Conservation (phyloP, 1,139 yeast species). For the Geotrichum klebahnii region DNA sequence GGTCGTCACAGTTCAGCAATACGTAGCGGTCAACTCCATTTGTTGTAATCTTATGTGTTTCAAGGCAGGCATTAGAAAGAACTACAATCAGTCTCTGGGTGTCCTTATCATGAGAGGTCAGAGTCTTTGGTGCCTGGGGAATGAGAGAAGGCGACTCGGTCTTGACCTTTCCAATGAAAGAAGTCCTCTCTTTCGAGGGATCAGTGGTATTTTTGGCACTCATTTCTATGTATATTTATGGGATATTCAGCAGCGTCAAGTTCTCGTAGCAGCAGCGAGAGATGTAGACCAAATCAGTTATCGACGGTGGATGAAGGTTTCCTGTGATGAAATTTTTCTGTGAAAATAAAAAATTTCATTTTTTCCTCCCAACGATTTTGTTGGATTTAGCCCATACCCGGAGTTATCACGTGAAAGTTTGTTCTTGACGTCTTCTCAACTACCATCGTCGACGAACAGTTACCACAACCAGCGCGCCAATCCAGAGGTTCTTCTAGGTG, state of each 20-base stretch:
- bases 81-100: slow-evolving; percentile 88
- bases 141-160: slow-evolving; percentile 52
- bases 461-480: too few species aligned
- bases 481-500: too few species aligned
- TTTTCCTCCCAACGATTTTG: too few species aligned
- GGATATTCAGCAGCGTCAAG: slow-evolving; percentile 10
- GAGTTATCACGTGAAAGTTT: too few species aligned
- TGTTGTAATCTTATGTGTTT: slow-evolving; percentile 82
- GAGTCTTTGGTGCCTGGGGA: slow-evolving; percentile 79
- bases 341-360: too few species aligned
- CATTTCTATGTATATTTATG: slow-evolving; percentile 20
- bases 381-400: too few species aligned
- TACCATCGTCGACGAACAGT: too few species aligned
- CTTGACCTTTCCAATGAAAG: slow-evolving; percentile 22
- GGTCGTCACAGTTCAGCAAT: slow-evolving; percentile 92
- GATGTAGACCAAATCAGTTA: background rate
- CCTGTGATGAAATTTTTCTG: too few species aligned
- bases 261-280: too few species aligned
- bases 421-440: too few species aligned
- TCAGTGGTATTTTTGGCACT: slow-evolving; percentile 5
- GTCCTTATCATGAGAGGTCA: slow-evolving; percentile 74
- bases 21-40: slow-evolving; percentile 91
- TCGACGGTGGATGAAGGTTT: background rate
- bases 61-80: slow-evolving; percentile 89
- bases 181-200: slow-evolving; percentile 18